Percentiles rank a stretch among this genome's conserved stretches.
These are phyloP conservation scores for Phytophthora capsici DNA, from an alignment of 352 stramenopile genomes.

Conservation along the genomic window DNA sequence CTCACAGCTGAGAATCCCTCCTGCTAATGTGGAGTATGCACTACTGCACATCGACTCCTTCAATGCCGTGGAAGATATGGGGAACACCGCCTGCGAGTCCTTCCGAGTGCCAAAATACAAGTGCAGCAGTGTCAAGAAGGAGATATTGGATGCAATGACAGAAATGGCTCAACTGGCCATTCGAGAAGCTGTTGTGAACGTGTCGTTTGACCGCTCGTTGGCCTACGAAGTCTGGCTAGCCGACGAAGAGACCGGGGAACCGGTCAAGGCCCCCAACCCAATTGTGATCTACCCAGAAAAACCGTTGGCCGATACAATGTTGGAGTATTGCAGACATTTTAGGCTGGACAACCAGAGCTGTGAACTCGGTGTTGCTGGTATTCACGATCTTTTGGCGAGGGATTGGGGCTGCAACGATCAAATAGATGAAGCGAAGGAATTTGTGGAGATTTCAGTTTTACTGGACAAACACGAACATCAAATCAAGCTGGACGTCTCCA, in stretches of 20 bases:
- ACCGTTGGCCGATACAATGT: conserved; percentile 39
- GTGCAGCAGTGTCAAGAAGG: conserved; percentile 31
- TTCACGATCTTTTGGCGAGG: conserved; percentile 39
- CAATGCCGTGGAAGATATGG: conserved; percentile 33
- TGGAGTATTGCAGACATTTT: conserved; percentile 35
- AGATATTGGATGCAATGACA: conserved; percentile 44
- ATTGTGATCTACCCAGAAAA: conserved; percentile 48
- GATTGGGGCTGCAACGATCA: conserved; percentile 60
- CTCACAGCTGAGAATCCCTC: conserved; percentile 28
- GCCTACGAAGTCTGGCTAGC: conserved; percentile 42
- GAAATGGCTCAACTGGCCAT: conserved; percentile 55
- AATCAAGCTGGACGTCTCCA: conserved; percentile 16
- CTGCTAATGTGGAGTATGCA: conserved; percentile 33
- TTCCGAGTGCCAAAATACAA: conserved; percentile 42
- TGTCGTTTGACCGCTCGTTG: conserved; percentile 63
- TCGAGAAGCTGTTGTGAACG: conserved; percentile 58
- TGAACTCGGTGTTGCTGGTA: conserved; percentile 7
- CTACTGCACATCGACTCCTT: conserved; percentile 54
- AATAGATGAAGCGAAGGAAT: conserved; percentile 6
- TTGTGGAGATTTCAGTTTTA: conserved; percentile 28
- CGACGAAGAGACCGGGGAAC: conserved; percentile 16
- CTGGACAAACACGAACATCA: conserved; percentile 24
- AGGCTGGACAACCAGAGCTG: conserved; percentile 26
- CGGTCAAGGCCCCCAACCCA: conserved; percentile 24
- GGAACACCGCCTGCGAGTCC: conserved; percentile 26